These are phyloP conservation scores for Dysphania ambrosioides DNA, from an alignment of 148 eudicot species.

Conservation along the genomic window DNA sequence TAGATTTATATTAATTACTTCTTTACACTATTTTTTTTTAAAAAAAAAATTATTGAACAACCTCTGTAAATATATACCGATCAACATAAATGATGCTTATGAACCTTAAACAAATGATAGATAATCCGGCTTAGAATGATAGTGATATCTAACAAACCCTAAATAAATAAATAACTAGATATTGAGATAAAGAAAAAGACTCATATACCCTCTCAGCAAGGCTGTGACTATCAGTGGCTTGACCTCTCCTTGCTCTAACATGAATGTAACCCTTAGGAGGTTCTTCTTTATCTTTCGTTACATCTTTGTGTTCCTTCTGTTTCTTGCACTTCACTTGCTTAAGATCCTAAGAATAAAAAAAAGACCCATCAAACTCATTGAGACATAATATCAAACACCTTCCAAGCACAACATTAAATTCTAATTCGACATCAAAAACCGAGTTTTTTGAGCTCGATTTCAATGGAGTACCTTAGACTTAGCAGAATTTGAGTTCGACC, in stretches of 20 bases:
- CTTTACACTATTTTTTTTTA: too few species aligned
- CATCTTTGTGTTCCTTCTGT: constrained; percentile 42
- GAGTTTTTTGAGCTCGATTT: not conserved
- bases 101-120: too few species aligned
- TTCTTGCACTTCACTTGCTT: constrained; percentile 43
- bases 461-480: constrained; percentile 39
- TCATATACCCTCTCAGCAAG: constrained; percentile 78
- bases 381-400: not conserved
- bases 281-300: constrained; percentile 45
- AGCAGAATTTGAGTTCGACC: constrained; percentile 37
- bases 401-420: not conserved
- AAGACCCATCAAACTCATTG: not conserved
- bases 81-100: too few species aligned
- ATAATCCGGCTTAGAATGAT: too few species aligned
- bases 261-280: constrained; percentile 69
- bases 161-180: too few species aligned
- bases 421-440: not conserved
- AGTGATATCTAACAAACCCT: too few species aligned
- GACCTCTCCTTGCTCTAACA: constrained; percentile 92
- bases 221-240: constrained; percentile 92
- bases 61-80: not conserved
- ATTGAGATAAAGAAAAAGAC: not conserved
- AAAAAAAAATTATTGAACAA: not conserved
- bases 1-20: too few species aligned
- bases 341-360: constrained; percentile 20